These are phyloP conservation scores for Penicillium chermesinum DNA, from an alignment of 495 filamentous ascomycete species.

Conservation along the genomic window DNA sequence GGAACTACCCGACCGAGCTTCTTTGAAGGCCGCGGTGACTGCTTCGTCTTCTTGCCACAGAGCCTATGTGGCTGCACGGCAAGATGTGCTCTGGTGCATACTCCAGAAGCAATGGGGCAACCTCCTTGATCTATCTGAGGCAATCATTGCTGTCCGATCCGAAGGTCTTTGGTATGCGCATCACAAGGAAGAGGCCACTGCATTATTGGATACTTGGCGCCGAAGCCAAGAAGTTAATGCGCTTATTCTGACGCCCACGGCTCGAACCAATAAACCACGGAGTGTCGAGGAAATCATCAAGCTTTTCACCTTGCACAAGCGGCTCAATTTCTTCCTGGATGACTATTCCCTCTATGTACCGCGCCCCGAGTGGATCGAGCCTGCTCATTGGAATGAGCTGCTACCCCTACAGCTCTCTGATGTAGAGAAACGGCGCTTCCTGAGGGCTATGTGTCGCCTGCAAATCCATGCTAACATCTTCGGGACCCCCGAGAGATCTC, in stretches of 20 bases:
- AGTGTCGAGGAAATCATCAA: not conserved
- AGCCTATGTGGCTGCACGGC: too few relatives aligned
- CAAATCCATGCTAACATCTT: constrained; percentile 7
- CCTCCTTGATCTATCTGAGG: constrained; percentile 1
- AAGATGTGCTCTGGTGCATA: too few relatives aligned
- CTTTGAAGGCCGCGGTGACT: too few relatives aligned
- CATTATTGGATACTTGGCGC: constrained; percentile 1
- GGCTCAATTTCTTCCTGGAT: constrained; percentile 9
- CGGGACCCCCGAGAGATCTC: too few relatives aligned
- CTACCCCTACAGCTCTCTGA: constrained; percentile 1
- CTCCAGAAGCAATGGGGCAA: too few relatives aligned
- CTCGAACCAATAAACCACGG: not conserved
- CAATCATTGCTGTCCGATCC: constrained; percentile 7
- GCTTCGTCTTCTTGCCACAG: too few relatives aligned
- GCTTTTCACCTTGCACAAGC: constrained; percentile 10
- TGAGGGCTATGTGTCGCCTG: constrained; percentile 12
- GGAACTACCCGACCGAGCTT: too few relatives aligned
- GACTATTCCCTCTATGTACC: constrained; percentile 12
- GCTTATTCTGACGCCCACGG: not conserved
- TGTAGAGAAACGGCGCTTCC: constrained; percentile 3
- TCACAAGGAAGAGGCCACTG: constrained; percentile 3
- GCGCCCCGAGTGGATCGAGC: not conserved
- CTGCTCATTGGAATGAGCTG: not conserved
- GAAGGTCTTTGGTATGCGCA: constrained; percentile 1
- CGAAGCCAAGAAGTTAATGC: not conserved